These are phyloP conservation scores for Populus pruinosa DNA, from an alignment of 345 rosid genomes.

Conservation along the genomic window DNA sequence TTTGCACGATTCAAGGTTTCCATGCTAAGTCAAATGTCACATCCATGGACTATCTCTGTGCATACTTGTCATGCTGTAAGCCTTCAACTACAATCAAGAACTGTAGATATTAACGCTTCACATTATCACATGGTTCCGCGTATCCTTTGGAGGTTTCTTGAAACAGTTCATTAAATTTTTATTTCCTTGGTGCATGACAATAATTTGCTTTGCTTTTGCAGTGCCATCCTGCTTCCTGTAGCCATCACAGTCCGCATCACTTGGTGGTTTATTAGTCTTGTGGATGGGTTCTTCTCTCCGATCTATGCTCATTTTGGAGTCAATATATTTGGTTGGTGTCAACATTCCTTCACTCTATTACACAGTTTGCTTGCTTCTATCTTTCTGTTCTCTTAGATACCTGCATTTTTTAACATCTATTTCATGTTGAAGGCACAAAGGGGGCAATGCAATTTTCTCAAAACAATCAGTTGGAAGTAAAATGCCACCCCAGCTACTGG, in stretches of 20 bases:
- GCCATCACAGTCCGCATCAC: conserved; percentile 70
- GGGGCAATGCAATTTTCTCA: not conserved
- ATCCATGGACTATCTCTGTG: not conserved
- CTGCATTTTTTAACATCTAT: too few species aligned
- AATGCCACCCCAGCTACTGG: not conserved
- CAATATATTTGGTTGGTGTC: conserved; percentile 51
- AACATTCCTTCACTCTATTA: not conserved
- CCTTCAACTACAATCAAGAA: not conserved
- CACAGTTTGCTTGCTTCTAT: not conserved
- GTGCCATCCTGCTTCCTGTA: conserved; percentile 70
- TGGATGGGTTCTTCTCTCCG: conserved; percentile 76
- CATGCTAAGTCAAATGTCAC: too few species aligned
- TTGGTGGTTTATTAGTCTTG: conserved; percentile 73
- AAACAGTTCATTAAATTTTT: not conserved
- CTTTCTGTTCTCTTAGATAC: not conserved
- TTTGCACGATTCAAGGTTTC: not conserved
- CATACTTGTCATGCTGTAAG: not conserved
- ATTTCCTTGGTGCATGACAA: not conserved
- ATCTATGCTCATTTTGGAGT: conserved; percentile 63
- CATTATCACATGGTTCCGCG: not conserved
- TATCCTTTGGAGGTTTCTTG: not conserved
- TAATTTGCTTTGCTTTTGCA: conserved; percentile 16
- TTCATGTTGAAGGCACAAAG: not conserved
- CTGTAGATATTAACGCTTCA: not conserved
- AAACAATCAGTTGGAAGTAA: not conserved